These are phyloP conservation scores for Nicotiana attenuata DNA, from an alignment of 257 asterid genomes.

Conservation along the genomic window DNA sequence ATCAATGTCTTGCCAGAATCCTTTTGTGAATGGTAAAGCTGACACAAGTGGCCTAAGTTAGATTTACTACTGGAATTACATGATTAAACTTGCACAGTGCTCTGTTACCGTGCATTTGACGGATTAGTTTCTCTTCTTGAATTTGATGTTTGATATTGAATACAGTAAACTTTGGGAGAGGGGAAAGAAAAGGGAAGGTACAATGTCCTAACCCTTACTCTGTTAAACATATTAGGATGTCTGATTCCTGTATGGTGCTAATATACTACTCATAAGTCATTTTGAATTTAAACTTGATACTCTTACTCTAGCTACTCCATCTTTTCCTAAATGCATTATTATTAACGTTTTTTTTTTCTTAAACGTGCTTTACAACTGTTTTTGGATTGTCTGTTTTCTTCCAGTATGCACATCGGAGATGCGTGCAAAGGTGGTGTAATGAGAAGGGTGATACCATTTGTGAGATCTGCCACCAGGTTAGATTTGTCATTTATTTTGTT, in stretches of 20 bases:
- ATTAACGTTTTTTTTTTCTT: background rate
- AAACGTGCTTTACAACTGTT: slow-evolving; percentile 5
- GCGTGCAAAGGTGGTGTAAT: slow-evolving; percentile 95
- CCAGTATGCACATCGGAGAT: slow-evolving; percentile 95
- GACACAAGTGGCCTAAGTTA: background rate
- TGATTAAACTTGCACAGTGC: background rate
- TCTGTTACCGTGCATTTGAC: background rate
- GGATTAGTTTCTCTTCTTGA: background rate
- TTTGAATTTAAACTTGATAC: background rate
- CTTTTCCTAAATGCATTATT: background rate
- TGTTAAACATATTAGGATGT: background rate
- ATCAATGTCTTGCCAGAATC: slow-evolving; percentile 1
- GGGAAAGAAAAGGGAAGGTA: background rate
- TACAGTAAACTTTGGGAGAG: background rate
- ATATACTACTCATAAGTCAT: background rate
- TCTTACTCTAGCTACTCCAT: background rate
- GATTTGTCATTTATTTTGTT: slow-evolving; percentile 2
- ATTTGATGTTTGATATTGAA: background rate
- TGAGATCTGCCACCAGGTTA: slow-evolving; percentile 96
- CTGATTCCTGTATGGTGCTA: background rate
- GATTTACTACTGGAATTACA: background rate
- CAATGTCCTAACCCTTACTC: background rate
- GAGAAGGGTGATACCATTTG: slow-evolving; percentile 96
- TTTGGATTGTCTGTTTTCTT: slow-evolving; percentile 10
- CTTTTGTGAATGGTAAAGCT: background rate